phyloP scores from a whole-genome alignment of 2,329 filamentous ascomycete genomes.

The Penicillium sp. region DNA sequence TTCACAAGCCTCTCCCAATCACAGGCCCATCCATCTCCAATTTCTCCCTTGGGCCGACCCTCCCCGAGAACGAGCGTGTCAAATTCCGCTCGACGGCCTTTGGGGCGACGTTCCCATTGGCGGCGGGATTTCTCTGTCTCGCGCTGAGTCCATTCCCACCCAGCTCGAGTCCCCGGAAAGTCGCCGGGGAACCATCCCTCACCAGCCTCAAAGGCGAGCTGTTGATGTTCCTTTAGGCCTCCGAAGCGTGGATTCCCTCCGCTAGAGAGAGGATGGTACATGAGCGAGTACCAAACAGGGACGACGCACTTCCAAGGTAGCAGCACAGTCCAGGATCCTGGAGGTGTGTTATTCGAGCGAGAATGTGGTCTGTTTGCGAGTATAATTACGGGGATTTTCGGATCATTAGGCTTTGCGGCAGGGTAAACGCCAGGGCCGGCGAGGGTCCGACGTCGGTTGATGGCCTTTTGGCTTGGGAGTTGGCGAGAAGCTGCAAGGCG shows the following conservation, averaged over 20 bases:
- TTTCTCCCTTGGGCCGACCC: conserved; percentile 69
- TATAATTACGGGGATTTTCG: conserved; percentile 73
- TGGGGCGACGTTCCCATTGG: conserved; percentile 74
- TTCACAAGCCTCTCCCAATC: conserved; percentile 73
- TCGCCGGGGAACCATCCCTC: conserved; percentile 84
- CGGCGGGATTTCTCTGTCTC: conserved; percentile 59
- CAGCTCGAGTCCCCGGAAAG: conserved; percentile 73
- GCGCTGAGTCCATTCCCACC: conserved; percentile 71
- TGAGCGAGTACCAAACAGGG: conserved; percentile 80
- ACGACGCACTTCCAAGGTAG: conserved; percentile 88
- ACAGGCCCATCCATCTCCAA: conserved; percentile 78
- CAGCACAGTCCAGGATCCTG: conserved; percentile 77
- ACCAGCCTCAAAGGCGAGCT: conserved; percentile 76
- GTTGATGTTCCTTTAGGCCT: conserved; percentile 73
- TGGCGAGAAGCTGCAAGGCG: conserved; percentile 65
- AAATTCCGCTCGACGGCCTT: conserved; percentile 76
- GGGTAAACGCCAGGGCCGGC: conserved; percentile 63
- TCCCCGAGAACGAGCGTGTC: conserved; percentile 70
- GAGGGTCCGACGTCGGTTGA: conserved; percentile 71
- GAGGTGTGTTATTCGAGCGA: conserved; percentile 46
- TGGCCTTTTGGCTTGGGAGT: conserved; percentile 71
- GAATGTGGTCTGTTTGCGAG: conserved; percentile 56
- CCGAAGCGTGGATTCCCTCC: conserved; percentile 81
- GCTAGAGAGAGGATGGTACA: conserved; percentile 75
- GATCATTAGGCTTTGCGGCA: conserved; percentile 59